These are phyloP conservation scores for Tulasnella sp. DNA, from an alignment of 768 basidiomycete genomes.

Conservation along the genomic window DNA sequence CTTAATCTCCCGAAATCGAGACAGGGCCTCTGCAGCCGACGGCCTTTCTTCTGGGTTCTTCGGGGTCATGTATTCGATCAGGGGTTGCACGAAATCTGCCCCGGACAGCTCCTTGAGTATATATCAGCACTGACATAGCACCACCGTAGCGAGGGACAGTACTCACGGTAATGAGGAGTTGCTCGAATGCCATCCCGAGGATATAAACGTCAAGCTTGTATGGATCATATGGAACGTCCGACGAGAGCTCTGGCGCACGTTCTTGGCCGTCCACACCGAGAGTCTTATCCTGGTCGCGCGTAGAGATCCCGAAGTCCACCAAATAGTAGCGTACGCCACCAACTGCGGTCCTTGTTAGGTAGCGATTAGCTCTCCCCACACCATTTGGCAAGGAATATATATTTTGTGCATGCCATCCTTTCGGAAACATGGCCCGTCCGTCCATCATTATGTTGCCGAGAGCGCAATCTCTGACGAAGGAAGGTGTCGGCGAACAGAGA, in stretches of 20 bases:
- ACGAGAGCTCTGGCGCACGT: constrained; percentile 4
- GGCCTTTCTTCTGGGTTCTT: not conserved
- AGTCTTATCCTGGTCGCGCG: not conserved
- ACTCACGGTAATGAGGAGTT: not conserved
- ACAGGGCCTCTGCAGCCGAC: not conserved
- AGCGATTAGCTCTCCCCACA: too few species aligned
- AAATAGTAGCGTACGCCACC: constrained; percentile 9
- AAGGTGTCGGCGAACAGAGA: not conserved
- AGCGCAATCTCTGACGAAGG: constrained; percentile 3
- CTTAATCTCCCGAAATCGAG: not conserved
- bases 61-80: constrained; percentile 5
- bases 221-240: constrained; percentile 2
- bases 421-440: not conserved
- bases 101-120: not conserved
- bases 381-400: not conserved
- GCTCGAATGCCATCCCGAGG: constrained; percentile 4
- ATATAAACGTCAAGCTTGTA: constrained; percentile 15
- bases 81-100: constrained; percentile 1
- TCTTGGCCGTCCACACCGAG: constrained; percentile 11
- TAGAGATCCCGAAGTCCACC: constrained; percentile 13
- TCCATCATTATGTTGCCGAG: constrained; percentile 15
- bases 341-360: not conserved
- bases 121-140: not conserved
- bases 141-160: not conserved
- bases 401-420: constrained; percentile 10